Conservation (phyloP, 1,284 basidiomycete species). For the Phellopilus nigrolimitatus region DNA sequence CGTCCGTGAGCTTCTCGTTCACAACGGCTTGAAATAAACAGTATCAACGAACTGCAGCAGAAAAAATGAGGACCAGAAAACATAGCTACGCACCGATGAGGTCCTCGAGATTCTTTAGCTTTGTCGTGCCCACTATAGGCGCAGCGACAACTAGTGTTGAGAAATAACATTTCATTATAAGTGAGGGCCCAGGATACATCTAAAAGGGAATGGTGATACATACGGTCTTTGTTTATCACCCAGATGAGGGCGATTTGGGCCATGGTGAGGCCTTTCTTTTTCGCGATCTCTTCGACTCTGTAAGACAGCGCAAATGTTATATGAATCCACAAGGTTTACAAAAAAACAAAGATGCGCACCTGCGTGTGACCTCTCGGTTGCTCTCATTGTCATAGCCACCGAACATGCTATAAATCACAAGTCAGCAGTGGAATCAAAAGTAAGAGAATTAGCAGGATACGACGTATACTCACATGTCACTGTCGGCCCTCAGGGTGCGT, state of each 20-base stretch:
- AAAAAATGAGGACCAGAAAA: not conserved
- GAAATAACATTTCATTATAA: not conserved
- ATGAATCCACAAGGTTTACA: not conserved
- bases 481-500: slow-evolving; percentile 28
- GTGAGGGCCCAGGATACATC: not conserved
- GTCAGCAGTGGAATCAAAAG: not conserved
- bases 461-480: slow-evolving; percentile 13
- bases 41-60: slow-evolving; percentile 1
- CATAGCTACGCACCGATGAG: slow-evolving; percentile 37
- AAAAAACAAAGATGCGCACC: not conserved
- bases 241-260: slow-evolving; percentile 54
- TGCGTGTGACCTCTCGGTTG: slow-evolving; percentile 8
- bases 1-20: slow-evolving; percentile 41
- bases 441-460: not conserved
- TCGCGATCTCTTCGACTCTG: slow-evolving; percentile 49
- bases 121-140: slow-evolving; percentile 51
- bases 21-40: slow-evolving; percentile 37
- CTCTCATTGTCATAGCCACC: slow-evolving; percentile 9
- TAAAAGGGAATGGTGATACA: not conserved
- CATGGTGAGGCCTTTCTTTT: slow-evolving; percentile 48
- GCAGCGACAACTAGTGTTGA: slow-evolving; percentile 38
- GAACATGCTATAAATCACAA: slow-evolving; percentile 1
- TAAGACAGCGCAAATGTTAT: not conserved
- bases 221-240: slow-evolving; percentile 39
- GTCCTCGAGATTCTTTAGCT: slow-evolving; percentile 45